phyloP scores from a whole-genome alignment of 495 filamentous ascomycete genomes.

The Aspergillus sclerotioniger region DNA sequence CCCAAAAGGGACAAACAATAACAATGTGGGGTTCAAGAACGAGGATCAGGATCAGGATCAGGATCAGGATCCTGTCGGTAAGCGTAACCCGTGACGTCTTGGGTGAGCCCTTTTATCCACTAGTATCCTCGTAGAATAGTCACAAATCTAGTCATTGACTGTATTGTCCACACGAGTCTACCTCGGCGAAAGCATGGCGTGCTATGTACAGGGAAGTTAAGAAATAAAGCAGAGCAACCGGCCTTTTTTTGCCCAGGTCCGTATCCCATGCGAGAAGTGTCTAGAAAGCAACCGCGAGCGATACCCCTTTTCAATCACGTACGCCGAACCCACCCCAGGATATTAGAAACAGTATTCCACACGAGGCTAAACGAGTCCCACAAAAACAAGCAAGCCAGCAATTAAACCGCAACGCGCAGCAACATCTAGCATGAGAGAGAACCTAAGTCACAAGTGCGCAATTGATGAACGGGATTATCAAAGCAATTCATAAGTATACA shows the following conservation, averaged over 20 bases:
- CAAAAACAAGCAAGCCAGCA: background rate
- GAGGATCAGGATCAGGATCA: too few species aligned
- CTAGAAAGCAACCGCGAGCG: slow-evolving; percentile 6
- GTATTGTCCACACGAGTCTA: too few species aligned
- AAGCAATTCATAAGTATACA: background rate
- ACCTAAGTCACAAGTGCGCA: background rate
- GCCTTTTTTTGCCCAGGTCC: background rate
- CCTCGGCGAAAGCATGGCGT: background rate
- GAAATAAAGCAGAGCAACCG: background rate
- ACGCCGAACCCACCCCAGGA: slow-evolving; percentile 9
- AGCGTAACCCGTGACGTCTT: too few species aligned
- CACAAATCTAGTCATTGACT: too few species aligned
- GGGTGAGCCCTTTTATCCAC: too few species aligned
- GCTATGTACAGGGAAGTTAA: background rate
- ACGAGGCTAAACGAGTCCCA: background rate
- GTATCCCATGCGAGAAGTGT: slow-evolving; percentile 1
- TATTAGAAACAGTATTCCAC: slow-evolving; percentile 3
- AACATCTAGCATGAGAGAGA: background rate
- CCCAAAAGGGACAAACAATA: too few species aligned
- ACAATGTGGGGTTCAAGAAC: too few species aligned
- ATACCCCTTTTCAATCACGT: background rate
- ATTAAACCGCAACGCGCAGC: background rate
- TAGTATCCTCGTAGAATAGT: too few species aligned
- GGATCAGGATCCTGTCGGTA: too few species aligned
- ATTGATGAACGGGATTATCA: background rate